These are phyloP conservation scores for Trichophyton verrucosum DNA, from an alignment of 2,329 filamentous ascomycete genomes.

Conservation along the genomic window DNA sequence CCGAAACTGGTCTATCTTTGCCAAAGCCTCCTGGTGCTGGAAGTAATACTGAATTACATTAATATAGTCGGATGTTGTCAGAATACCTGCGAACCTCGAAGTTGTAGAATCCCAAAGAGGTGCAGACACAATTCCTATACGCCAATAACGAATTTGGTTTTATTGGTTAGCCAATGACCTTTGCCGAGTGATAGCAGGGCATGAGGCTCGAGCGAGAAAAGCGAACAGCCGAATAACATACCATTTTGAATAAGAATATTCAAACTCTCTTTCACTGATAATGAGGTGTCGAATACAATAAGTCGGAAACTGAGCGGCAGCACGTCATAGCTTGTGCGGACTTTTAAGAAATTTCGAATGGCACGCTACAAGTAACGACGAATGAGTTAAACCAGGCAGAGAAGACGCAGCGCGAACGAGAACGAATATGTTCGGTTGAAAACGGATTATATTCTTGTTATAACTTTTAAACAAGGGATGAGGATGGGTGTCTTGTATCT, in stretches of 20 bases:
- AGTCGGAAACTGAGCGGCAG: slow-evolving; percentile 90
- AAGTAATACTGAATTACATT: slow-evolving; percentile 99
- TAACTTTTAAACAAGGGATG: slow-evolving; percentile 3
- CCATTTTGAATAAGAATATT: slow-evolving; percentile 94
- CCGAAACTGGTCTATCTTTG: slow-evolving; percentile 84
- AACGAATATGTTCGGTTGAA: slow-evolving; percentile 7
- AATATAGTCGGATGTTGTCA: slow-evolving; percentile 95
- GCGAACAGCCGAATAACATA: slow-evolving; percentile 27
- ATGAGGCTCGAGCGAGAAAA: background rate
- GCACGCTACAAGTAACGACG: slow-evolving; percentile 48
- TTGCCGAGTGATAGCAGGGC: slow-evolving; percentile 10
- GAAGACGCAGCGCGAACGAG: slow-evolving; percentile 12
- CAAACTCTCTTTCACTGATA: slow-evolving; percentile 93
- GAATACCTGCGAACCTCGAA: slow-evolving; percentile 81
- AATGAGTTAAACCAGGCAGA: slow-evolving; percentile 10
- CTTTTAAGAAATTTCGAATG: slow-evolving; percentile 90
- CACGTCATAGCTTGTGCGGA: slow-evolving; percentile 95
- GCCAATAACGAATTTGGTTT: slow-evolving; percentile 5
- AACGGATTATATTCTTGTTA: slow-evolving; percentile 5
- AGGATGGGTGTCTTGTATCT: background rate
- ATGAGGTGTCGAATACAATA: slow-evolving; percentile 85
- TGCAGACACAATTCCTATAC: slow-evolving; percentile 83
- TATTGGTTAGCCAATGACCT: slow-evolving; percentile 7
- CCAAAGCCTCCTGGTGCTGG: slow-evolving; percentile 83
- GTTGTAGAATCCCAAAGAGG: slow-evolving; percentile 92